Percentiles rank a stretch among this genome's conserved stretches.
Evolutionary conservation across 2,329 filamentous ascomycete species (phyloP).

Genomic region (Dactylellina sp.): DNA sequence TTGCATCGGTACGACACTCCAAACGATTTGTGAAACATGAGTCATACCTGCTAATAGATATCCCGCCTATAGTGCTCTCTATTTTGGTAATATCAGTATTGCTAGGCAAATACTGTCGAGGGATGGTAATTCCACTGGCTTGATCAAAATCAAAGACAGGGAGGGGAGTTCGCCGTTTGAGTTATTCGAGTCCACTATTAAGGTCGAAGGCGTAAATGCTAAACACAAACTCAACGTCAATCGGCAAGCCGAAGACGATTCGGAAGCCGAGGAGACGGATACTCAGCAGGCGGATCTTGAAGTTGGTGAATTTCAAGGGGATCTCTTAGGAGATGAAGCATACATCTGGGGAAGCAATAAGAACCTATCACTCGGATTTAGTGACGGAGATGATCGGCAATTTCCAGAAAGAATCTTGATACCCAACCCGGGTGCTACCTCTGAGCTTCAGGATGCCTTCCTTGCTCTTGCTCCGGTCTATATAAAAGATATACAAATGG

Average conservation of each 20-base stretch:
- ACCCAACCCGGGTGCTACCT: slow-evolving; percentile 73
- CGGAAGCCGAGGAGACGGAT: slow-evolving; percentile 59
- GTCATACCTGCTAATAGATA: slow-evolving; percentile 71
- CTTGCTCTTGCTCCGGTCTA: slow-evolving; percentile 31
- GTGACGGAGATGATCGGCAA: slow-evolving; percentile 94
- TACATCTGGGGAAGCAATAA: slow-evolving; percentile 97
- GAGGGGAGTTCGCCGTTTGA: slow-evolving; percentile 93
- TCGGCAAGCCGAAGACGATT: slow-evolving; percentile 70
- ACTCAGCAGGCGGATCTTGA: slow-evolving; percentile 57
- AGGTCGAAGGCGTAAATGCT: slow-evolving; percentile 67
- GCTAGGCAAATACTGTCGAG: slow-evolving; percentile 83
- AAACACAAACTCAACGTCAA: slow-evolving; percentile 63
- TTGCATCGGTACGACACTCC: slow-evolving; percentile 73
- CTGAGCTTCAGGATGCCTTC: slow-evolving; percentile 26
- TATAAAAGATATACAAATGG: slow-evolving; percentile 68
- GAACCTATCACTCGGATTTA: slow-evolving; percentile 89
- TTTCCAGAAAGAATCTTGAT: slow-evolving; percentile 86
- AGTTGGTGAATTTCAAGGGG: slow-evolving; percentile 62
- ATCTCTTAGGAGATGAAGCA: slow-evolving; percentile 78
- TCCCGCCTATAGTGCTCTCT: slow-evolving; percentile 57
- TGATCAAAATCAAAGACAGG: slow-evolving; percentile 77
- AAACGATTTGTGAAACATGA: slow-evolving; percentile 74
- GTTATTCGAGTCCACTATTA: slow-evolving; percentile 87
- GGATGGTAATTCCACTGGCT: slow-evolving; percentile 74
- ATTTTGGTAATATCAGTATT: slow-evolving; percentile 60